Evolutionary conservation across 106 monocot genomes (phyloP).

Genomic region (Allium sativum): DNA sequence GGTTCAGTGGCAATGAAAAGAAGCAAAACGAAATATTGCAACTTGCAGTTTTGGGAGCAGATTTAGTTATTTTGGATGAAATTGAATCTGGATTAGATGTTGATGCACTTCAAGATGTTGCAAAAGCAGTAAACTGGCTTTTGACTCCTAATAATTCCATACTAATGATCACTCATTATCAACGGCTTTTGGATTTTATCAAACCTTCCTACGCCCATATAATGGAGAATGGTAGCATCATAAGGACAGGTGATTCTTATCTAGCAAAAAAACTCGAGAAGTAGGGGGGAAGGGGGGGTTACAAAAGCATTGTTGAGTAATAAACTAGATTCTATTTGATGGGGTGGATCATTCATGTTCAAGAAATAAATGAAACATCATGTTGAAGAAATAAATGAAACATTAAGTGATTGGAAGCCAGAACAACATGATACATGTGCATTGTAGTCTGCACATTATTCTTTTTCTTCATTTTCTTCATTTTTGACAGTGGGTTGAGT

Average conservation of each 20-base stretch:
- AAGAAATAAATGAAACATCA: too few relatives aligned
- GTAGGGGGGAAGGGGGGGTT: too few relatives aligned
- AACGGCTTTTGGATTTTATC: slow-evolving; percentile 71
- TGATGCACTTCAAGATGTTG: slow-evolving; percentile 92
- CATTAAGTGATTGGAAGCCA: too few relatives aligned
- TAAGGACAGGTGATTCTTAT: not conserved
- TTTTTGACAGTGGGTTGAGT: too few relatives aligned
- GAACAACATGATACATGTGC: too few relatives aligned
- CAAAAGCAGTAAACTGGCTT: slow-evolving; percentile 77
- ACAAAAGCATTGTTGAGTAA: too few relatives aligned
- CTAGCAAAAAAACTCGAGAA: too few relatives aligned
- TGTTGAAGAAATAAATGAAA: too few relatives aligned
- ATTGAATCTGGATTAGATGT: slow-evolving; percentile 96
- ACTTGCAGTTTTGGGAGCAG: slow-evolving; percentile 85
- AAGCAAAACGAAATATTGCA: slow-evolving; percentile 95
- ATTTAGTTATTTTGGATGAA: slow-evolving; percentile 91
- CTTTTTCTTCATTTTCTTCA: too few relatives aligned
- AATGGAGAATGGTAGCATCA: slow-evolving; percentile 44
- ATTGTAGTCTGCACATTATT: too few relatives aligned
- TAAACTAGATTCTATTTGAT: too few relatives aligned
- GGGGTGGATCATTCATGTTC: too few relatives aligned
- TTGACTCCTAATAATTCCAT: slow-evolving; percentile 61
- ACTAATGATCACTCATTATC: slow-evolving; percentile 97
- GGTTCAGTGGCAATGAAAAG: slow-evolving; percentile 91
- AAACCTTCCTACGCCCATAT: slow-evolving; percentile 72